phyloP scores from a whole-genome alignment of 2,329 filamentous ascomycete genomes.

The Botrytis tulipae region DNA sequence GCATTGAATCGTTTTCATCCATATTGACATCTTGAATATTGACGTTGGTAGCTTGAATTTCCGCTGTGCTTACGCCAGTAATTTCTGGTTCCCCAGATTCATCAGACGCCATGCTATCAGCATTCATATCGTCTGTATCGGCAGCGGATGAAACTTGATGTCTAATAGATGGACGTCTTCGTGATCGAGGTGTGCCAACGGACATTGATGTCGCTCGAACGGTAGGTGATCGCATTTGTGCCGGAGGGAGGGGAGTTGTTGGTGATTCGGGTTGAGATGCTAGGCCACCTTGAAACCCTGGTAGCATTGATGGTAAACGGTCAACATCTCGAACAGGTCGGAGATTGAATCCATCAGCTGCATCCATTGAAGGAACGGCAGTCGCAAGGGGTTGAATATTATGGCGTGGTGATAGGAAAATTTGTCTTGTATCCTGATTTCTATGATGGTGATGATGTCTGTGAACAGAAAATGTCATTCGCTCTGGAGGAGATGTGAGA shows the following conservation, averaged over 20 bases:
- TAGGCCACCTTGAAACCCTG: constrained; percentile 65
- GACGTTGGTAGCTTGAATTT: constrained; percentile 75
- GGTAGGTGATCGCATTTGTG: constrained; percentile 58
- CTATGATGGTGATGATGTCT: constrained; percentile 53
- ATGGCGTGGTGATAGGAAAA: constrained; percentile 51
- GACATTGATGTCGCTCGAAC: constrained; percentile 53
- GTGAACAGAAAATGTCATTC: constrained; percentile 60
- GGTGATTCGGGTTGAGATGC: constrained; percentile 90
- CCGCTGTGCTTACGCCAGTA: constrained; percentile 68
- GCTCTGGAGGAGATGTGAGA: constrained; percentile 68
- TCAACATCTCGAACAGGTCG: constrained; percentile 80
- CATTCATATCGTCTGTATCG: constrained; percentile 81
- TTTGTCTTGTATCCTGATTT: constrained; percentile 51
- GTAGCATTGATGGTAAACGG: constrained; percentile 77
- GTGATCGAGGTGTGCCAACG: constrained; percentile 53
- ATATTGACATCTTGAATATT: constrained; percentile 80
- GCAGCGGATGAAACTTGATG: constrained; percentile 86
- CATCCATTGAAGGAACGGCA: constrained; percentile 65
- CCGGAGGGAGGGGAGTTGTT: constrained; percentile 74
- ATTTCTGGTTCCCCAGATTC: constrained; percentile 74
- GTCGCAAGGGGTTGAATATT: constrained; percentile 66
- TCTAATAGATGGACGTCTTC: constrained; percentile 78
- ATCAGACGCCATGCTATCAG: constrained; percentile 79
- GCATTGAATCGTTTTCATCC: constrained; percentile 73
- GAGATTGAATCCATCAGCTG: constrained; percentile 67